Evolutionary conservation across 805 yeast genomes (phyloP), one percentile per base, ranked within the genome.

Genomic region (Middelhovenomyces tepae): DNA sequence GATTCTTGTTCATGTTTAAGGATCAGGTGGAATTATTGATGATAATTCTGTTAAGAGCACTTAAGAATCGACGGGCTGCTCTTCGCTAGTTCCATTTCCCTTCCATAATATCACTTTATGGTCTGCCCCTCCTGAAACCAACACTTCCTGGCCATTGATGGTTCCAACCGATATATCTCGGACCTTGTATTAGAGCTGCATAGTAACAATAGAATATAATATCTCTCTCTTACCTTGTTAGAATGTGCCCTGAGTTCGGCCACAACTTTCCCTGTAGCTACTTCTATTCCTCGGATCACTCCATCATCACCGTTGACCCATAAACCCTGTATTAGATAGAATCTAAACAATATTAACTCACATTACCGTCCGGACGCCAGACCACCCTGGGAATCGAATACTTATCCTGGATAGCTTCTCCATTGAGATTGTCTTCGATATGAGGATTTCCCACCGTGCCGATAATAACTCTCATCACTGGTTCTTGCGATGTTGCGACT

Each of bases 241-340:
- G 60, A 60, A 51, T 48, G 60, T 21, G 44, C 59, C n/a, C 45
- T 54, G 42, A 50, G 49, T 44, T 40, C 60, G 42, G 36, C 62
- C 31, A 54, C 50, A 13, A 52, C 57, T 40, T 43, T 49, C 15
- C 62, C 70, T 8, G 54, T 47, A 9, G 56, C 46, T 17, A 76
- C 40, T 44, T 77, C 78, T 7, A 78, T 47, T 0, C 84, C 86
- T 28, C 85, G 50, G 1, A 79, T 46, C 1, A 51, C 39, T 0
- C 87, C 89, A 50, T 78, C 86, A 42, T 79, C 86, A 2, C 85
- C 77, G 31, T 69, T 57, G 0, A 77, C 61, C 84, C 86, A 78
- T 1, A 78, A 34, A 0, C 86, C 87, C 16, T 54, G n/a, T 46
- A 13, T 11, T 17, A 35, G 28, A 19, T 19, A 38, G 19, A 33